A percentile compares a stretch with the other conserved stretches of the same genome.
Conservation (phyloP, 768 basidiomycete species). For the Serendipita vermifera region DNA sequence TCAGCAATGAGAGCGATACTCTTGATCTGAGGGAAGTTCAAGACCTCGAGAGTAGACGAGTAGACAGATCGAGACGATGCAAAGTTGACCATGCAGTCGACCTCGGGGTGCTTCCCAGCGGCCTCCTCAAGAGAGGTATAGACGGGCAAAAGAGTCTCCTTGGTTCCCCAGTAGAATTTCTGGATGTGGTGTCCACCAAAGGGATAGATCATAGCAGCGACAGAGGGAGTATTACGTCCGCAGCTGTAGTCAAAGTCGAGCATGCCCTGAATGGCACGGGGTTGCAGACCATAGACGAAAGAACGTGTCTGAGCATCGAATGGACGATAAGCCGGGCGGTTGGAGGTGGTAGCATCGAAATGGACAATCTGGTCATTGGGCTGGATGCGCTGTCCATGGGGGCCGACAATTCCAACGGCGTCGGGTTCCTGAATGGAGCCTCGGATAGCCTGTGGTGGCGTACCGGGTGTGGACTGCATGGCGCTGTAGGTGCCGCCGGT, state of each 20-base stretch:
- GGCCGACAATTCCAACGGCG: slow-evolving; percentile 57
- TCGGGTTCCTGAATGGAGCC: slow-evolving; percentile 19
- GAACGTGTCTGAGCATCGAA: slow-evolving; percentile 91
- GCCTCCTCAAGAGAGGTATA: slow-evolving; percentile 89
- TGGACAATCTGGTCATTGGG: slow-evolving; percentile 80
- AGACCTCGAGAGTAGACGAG: slow-evolving; percentile 83
- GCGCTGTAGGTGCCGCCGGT: slow-evolving; percentile 25
- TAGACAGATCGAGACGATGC: slow-evolving; percentile 89
- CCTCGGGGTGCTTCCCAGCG: slow-evolving; percentile 86
- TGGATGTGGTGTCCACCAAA: slow-evolving; percentile 99
- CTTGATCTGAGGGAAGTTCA: slow-evolving; percentile 51
- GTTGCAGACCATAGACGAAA: slow-evolving; percentile 97
- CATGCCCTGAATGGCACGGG: slow-evolving; percentile 96
- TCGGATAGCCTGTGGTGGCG: slow-evolving; percentile 25
- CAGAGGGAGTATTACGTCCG: slow-evolving; percentile 77
- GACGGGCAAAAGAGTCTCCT: slow-evolving; percentile 95
- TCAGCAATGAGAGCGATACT: slow-evolving; percentile 91
- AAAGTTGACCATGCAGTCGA: slow-evolving; percentile 97
- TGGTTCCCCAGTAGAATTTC: slow-evolving; percentile 99
- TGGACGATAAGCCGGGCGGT: slow-evolving; percentile 72
- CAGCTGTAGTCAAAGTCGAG: slow-evolving; percentile 99
- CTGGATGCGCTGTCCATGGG: slow-evolving; percentile 71
- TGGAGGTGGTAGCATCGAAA: slow-evolving; percentile 47
- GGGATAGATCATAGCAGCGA: slow-evolving; percentile 99
- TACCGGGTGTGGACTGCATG: slow-evolving; percentile 37